Base-by-base conservation (phyloP, 352 stramenopile species). In the Phytophthora constricta region DNA sequence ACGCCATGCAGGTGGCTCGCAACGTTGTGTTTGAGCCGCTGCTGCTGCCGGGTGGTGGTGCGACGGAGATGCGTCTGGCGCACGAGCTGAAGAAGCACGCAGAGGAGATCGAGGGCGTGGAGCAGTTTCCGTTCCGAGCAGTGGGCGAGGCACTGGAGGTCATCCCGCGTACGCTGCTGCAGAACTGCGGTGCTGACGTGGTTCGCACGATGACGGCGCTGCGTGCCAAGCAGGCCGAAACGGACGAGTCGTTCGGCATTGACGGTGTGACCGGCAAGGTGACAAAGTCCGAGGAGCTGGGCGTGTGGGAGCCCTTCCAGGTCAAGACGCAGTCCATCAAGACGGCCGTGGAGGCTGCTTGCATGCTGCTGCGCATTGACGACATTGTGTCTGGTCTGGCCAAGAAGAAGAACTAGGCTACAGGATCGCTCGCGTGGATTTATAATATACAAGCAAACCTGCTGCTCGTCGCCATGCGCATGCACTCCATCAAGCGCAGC, bases 281-380 rank as follows among this genome's bases (percentile, higher is more conserved):
- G 57, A 97, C 93, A 2, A 84, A 97, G 77, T 99, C 99, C 84
- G 86, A 96, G 69, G 84, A 98, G 61, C 87, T 99, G 53, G 97
- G 94, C 50, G 96, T 99, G 63, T 99, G 97, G 97, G 98, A 99
- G 72, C 97, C 98, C n/a, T 99, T 98, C 76, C 89, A 97, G 76
- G 98, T 99, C 63, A 99, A 99, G 85, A 98, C 98, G 46, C 98
- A 99, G 91, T 99, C 97, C 23, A 99, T 99, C 84, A 99, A 99
- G 86, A 99, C 98, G 39, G 97, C 98, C 14, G 96, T 99, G 65
- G 98, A 99, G 76, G 97, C 95, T 62, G 96, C 97, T 45, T 99
- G 96, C 76, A 99, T 99, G 85, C 83, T 98, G 62, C 76, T 97
- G 65, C 95, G 98, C 62, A 99, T 99, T 79, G 98, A 99, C 81